These are phyloP conservation scores for Pseudocercospora pini-densiflorae DNA, from an alignment of 2,329 filamentous ascomycete genomes.

Conservation along the genomic window DNA sequence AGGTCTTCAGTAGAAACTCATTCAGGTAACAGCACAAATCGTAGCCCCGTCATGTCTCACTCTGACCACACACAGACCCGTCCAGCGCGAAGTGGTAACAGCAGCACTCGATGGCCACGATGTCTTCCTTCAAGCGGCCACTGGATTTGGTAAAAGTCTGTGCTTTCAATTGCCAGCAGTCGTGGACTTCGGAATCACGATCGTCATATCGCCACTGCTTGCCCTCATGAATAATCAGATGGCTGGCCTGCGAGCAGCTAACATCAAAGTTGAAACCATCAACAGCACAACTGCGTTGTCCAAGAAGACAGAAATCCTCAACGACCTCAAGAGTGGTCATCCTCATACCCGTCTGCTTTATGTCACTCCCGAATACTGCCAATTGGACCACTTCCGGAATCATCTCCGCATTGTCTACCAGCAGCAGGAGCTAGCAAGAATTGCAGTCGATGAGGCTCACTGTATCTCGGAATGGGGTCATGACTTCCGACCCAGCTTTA, in stretches of 20 bases:
- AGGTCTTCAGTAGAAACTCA: constrained; percentile 40
- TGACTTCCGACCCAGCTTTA: constrained; percentile 93
- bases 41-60: background rate
- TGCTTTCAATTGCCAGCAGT: constrained; percentile 93
- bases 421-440: constrained; percentile 82
- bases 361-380: constrained; percentile 89
- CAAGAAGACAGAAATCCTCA: constrained; percentile 71
- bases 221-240: constrained; percentile 98
- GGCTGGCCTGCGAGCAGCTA: constrained; percentile 72
- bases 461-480: constrained; percentile 99
- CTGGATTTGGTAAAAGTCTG: constrained; percentile 88
- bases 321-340: constrained; percentile 85
- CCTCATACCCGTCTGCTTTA: constrained; percentile 84
- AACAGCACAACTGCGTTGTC: constrained; percentile 76
- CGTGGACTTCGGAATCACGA: constrained; percentile 84
- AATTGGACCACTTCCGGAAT: constrained; percentile 75
- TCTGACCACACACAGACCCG: constrained; percentile 59
- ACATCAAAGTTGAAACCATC: constrained; percentile 80
- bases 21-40: constrained; percentile 37
- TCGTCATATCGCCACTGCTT: constrained; percentile 86
- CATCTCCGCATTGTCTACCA: constrained; percentile 73
- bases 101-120: constrained; percentile 82
- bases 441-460: constrained; percentile 93
- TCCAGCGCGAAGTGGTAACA: constrained; percentile 85
- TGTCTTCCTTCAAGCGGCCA: constrained; percentile 91